Evolutionary conservation across 768 basidiomycete species (phyloP).

Genomic region (Sarcodon aspratus): DNA sequence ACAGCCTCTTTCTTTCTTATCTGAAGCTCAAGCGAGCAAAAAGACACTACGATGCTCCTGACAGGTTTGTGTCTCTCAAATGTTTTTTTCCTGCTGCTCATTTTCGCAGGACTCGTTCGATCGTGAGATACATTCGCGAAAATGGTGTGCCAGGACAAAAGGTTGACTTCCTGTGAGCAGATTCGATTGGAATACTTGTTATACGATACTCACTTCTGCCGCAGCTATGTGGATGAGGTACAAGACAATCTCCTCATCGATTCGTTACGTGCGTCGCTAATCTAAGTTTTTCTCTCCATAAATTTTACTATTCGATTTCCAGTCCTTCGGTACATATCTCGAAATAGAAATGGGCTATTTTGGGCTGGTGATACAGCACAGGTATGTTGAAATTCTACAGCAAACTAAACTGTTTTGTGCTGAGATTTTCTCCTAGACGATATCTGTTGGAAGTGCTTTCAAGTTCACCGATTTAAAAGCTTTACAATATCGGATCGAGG

Average conservation of each 20-base stretch:
- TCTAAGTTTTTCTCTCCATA: neutral
- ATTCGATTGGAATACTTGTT: neutral
- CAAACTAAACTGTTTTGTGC: neutral
- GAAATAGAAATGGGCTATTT: slow-evolving; percentile 55
- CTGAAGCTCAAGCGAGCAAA: slow-evolving; percentile 28
- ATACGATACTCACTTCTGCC: neutral
- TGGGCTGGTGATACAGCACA: slow-evolving; percentile 72
- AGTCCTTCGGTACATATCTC: slow-evolving; percentile 57
- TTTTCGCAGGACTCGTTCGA: slow-evolving; percentile 33
- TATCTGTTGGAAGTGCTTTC: slow-evolving; percentile 62
- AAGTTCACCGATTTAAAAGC: slow-evolving; percentile 63
- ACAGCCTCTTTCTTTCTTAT: slow-evolving; percentile 43
- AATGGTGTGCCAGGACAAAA: slow-evolving; percentile 25
- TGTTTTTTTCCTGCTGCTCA: neutral
- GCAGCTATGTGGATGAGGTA: slow-evolving; percentile 62
- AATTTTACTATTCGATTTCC: neutral
- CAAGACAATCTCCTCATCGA: slow-evolving; percentile 67
- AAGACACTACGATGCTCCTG: slow-evolving; percentile 44
- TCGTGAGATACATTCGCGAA: slow-evolving; percentile 26
- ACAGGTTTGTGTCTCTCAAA: slow-evolving; percentile 28
- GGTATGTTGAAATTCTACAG: neutral
- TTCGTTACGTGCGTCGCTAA: slow-evolving; percentile 31
- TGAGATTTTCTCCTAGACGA: slow-evolving; percentile 34
- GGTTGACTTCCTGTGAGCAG: slow-evolving; percentile 44
- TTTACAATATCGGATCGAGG: slow-evolving; percentile 53